Conservation (phyloP, 768 basidiomycete species). For the Tricholomella constricta region DNA sequence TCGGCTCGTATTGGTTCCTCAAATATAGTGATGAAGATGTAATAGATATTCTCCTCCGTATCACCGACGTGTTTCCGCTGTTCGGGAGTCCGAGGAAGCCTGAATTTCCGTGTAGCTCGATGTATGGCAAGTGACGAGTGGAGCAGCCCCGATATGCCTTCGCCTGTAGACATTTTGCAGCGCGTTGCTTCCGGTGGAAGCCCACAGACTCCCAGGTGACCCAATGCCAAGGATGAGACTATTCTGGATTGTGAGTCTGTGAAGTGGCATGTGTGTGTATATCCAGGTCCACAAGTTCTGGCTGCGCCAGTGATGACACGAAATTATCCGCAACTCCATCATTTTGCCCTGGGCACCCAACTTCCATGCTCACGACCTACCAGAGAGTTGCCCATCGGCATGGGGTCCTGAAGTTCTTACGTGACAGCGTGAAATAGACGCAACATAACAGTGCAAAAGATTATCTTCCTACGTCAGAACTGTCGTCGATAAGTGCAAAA, state of each 20-base stretch:
- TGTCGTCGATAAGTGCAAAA: neutral
- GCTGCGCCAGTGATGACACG: conserved; percentile 9
- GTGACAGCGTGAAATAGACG: neutral
- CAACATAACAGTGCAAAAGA: conserved; percentile 2
- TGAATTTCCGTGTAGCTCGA: neutral
- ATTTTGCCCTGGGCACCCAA: neutral
- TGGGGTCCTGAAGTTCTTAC: neutral
- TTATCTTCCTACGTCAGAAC: neutral
- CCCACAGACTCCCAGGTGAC: conserved; percentile 8
- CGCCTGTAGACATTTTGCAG: conserved; percentile 7
- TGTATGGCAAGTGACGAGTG: neutral
- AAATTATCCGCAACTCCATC: conserved; percentile 1
- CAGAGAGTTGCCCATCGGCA: conserved; percentile 6
- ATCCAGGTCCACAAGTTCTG: too few relatives aligned
- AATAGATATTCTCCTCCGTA: neutral
- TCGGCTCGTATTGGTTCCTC: conserved; percentile 14
- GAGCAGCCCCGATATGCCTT: too few relatives aligned
- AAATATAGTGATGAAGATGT: neutral
- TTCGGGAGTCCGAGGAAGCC: conserved; percentile 1
- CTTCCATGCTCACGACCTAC: neutral
- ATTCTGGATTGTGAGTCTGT: neutral
- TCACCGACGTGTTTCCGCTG: conserved; percentile 1
- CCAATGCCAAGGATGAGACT: conserved; percentile 5
- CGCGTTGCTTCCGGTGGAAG: neutral
- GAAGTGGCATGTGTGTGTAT: neutral